Base-by-base conservation (phyloP, 495 filamentous ascomycete genomes). In the Hyphodiscus hymeniophilus region DNA sequence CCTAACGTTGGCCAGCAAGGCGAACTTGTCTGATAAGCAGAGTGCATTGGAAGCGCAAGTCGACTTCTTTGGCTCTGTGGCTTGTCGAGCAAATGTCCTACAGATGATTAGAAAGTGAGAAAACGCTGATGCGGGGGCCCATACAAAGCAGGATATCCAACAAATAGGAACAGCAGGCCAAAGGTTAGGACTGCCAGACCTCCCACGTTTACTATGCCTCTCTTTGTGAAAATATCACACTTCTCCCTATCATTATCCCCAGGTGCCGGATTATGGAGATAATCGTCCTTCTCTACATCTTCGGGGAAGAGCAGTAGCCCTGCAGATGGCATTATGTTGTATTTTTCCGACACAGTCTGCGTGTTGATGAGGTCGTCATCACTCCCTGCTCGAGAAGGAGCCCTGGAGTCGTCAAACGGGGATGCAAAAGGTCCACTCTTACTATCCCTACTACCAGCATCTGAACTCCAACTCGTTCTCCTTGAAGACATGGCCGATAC, bases 211-310 rank as follows among this genome's bases (percentile, higher is more conserved):
- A 78, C 54, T 11, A 85, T 50, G 8, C 84, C 84, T 64, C 85
- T 64, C 47, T 70, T 74, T 30, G 80, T 81, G 54, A 77, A 86
- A 23, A 87, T 67, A 53, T 86, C 80, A 55, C 82, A 87, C 22
- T 81, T 75, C 40, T 70, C 59, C 15, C 69, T 60, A 35, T 89
- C 81, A 47, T 76, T 68, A 38, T 85, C 82, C 45, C 74, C 70
- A 6, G 77, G 74, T 56, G 82, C 77, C 8, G 85, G 84, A 53
- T 86, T 85, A 57, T 89, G 85, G 51, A 90, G 50, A 50, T 73
- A 82, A 58, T 89, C 85, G 61, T 88, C 85, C 55, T 86, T 84
- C 62, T 89, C 84, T 21, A 85, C 80, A 59, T 89, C 84, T 54
- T 85, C 77, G 1, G 82, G 84, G 57, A 82, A 87, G 17, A 88